A percentile compares a stretch with the other conserved stretches of the same genome.
Conservation (phyloP, 73 alveolate species). For the Tetrahymena thermophila region DNA sequence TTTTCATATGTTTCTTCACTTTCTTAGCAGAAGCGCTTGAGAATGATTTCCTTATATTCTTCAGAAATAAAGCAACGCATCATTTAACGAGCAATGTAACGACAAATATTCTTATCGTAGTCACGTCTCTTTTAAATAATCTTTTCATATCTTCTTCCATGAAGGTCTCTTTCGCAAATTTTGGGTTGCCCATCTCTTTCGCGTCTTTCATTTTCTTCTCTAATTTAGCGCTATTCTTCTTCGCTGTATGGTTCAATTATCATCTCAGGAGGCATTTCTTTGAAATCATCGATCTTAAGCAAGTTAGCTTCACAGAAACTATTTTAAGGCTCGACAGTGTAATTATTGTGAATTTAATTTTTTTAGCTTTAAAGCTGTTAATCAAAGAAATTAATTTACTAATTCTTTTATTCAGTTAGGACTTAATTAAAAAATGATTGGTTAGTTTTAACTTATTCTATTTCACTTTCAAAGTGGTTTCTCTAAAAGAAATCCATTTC, state of each 20-base stretch:
- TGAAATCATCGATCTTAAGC: not conserved
- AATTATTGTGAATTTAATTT: not conserved
- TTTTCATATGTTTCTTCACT: not conserved
- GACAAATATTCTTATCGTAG: not conserved
- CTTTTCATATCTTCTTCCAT: not conserved
- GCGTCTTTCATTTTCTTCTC: not conserved
- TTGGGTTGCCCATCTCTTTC: not conserved
- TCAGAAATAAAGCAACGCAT: not conserved
- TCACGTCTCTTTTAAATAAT: not conserved
- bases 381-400: not conserved
- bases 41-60: not conserved
- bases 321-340: not conserved
- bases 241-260: not conserved
- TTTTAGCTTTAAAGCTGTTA: not conserved
- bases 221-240: not conserved
- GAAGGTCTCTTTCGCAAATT: not conserved
- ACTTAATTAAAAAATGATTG: not conserved
- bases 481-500: not conserved
- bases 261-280: not conserved
- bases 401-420: not conserved
- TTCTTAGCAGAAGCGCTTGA: not conserved
- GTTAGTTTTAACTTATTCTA: not conserved
- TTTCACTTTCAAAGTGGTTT: not conserved
- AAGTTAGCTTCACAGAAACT: not conserved
- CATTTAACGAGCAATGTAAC: not conserved